Percentiles rank a stretch among this genome's conserved stretches.
Conservation (phyloP, 1,284 basidiomycete species). For the Ceratorhiza oryzae-sativae region DNA sequence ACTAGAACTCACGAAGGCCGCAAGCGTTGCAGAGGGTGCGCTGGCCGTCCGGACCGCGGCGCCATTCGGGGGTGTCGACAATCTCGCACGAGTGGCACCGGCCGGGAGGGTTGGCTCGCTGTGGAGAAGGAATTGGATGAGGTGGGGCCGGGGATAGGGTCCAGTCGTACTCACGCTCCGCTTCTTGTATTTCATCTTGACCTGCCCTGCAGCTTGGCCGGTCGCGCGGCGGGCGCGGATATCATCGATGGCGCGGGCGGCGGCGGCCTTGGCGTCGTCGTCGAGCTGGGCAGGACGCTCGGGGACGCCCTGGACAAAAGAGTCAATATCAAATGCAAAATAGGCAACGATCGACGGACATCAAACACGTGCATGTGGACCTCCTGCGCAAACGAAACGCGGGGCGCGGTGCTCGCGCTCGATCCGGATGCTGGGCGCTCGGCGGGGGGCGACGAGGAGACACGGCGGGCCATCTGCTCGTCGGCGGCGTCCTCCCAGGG, state of each 20-base stretch:
- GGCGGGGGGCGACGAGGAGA: slow-evolving; percentile 14
- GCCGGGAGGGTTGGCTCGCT: slow-evolving; percentile 40
- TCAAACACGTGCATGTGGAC: slow-evolving; percentile 35
- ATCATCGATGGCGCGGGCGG: slow-evolving; percentile 32
- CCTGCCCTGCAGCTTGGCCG: background rate
- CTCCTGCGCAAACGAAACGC: slow-evolving; percentile 1
- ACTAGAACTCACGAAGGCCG: slow-evolving; percentile 42
- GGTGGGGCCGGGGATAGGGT: background rate
- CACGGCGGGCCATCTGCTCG: background rate
- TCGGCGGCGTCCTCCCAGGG: slow-evolving; percentile 26
- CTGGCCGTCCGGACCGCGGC: slow-evolving; percentile 43
- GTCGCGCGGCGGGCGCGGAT: slow-evolving; percentile 22
- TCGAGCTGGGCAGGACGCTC: background rate
- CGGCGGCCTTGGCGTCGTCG: slow-evolving; percentile 10
- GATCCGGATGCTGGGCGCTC: slow-evolving; percentile 9
- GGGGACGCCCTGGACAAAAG: background rate
- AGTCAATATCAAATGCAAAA: background rate
- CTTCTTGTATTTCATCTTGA: slow-evolving; percentile 43
- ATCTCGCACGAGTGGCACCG: slow-evolving; percentile 41
- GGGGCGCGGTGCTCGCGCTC: background rate
- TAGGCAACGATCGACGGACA: slow-evolving; percentile 14
- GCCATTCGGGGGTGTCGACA: slow-evolving; percentile 44
- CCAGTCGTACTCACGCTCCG: slow-evolving; percentile 38
- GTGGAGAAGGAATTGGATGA: background rate
- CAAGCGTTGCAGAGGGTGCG: slow-evolving; percentile 44